Evolutionary conservation across 768 basidiomycete species (phyloP).

Genomic region (Cubamyces lactineus): DNA sequence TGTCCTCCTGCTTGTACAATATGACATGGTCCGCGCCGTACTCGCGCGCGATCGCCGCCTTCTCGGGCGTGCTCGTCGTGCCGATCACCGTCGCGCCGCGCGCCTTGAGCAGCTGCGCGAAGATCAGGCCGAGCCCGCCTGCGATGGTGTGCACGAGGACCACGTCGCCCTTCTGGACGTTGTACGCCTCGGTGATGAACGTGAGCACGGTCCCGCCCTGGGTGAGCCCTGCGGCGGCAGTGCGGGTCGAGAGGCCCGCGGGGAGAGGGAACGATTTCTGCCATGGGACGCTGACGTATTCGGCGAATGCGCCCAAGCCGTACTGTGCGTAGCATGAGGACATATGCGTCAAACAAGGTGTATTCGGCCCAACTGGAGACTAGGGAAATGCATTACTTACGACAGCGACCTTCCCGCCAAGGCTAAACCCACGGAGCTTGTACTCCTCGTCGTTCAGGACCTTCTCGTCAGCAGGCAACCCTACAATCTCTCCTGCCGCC

Average conservation of each 20-base stretch:
- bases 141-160: constrained; percentile 89
- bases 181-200: constrained; percentile 83
- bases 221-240: constrained; percentile 64
- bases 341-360: background rate
- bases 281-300: constrained; percentile 72
- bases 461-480: constrained; percentile 65
- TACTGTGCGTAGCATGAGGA: constrained; percentile 8
- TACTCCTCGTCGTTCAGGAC: constrained; percentile 64
- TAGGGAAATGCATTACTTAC: constrained; percentile 39
- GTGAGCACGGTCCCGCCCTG: constrained; percentile 75
- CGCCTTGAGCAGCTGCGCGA: constrained; percentile 66
- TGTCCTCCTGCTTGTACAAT: constrained; percentile 72
- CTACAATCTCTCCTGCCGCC: constrained; percentile 72
- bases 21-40: constrained; percentile 88
- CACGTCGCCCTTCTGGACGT: constrained; percentile 76
- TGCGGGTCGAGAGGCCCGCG: constrained; percentile 52
- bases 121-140: constrained; percentile 77
- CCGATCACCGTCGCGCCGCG: constrained; percentile 89
- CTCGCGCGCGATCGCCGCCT: constrained; percentile 74
- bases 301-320: constrained; percentile 55
- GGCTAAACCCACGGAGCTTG: constrained; percentile 62
- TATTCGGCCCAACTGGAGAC: too few species aligned
- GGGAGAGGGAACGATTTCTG: constrained; percentile 64
- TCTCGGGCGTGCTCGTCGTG: constrained; percentile 84
- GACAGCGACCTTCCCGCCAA: constrained; percentile 70